phyloP scores from a whole-genome alignment of 1,139 yeast species.

The Maudiozyma humilis region DNA sequence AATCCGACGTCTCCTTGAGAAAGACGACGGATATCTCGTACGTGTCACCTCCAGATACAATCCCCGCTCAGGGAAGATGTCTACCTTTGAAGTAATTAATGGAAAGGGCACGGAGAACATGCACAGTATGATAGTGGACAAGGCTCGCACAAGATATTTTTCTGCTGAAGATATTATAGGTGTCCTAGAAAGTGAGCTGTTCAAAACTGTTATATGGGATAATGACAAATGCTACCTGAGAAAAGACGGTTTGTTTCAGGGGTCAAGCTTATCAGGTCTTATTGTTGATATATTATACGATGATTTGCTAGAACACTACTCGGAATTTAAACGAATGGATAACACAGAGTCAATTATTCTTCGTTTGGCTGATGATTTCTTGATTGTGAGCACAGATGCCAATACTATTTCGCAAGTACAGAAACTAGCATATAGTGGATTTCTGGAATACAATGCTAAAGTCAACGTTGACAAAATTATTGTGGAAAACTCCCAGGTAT shows the following conservation, averaged over 20 bases:
- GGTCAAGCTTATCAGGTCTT: constrained; percentile 67
- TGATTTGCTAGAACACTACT: constrained; percentile 43
- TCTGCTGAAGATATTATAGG: constrained; percentile 30
- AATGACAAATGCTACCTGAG: constrained; percentile 37
- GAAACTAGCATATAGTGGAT: constrained; percentile 32
- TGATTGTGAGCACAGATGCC: constrained; percentile 47
- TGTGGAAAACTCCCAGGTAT: constrained; percentile 7
- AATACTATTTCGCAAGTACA: constrained; percentile 22
- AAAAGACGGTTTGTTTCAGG: constrained; percentile 75
- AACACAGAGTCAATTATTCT: constrained; percentile 38
- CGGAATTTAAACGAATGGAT: constrained; percentile 30
- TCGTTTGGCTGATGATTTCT: constrained; percentile 80
- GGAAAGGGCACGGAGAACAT: constrained; percentile 11
- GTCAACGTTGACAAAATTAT: constrained; percentile 48
- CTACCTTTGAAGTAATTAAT: constrained; percentile 17
- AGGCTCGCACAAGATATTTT: constrained; percentile 20
- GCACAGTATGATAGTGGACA: constrained; percentile 18
- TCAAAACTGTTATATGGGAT: constrained; percentile 34
- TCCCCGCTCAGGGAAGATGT: constrained; percentile 15
- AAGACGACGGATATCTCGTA: constrained; percentile 19
- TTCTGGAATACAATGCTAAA: constrained; percentile 50
- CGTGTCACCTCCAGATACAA: constrained; percentile 17
- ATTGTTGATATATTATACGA: constrained; percentile 73
- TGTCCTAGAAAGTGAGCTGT: constrained; percentile 36
- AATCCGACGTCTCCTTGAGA: constrained; percentile 15